Percentiles rank a stretch among this genome's conserved stretches.
These are phyloP conservation scores for Diplotaxis tenuifolia DNA, from an alignment of 345 rosid genomes.

Conservation along the genomic window DNA sequence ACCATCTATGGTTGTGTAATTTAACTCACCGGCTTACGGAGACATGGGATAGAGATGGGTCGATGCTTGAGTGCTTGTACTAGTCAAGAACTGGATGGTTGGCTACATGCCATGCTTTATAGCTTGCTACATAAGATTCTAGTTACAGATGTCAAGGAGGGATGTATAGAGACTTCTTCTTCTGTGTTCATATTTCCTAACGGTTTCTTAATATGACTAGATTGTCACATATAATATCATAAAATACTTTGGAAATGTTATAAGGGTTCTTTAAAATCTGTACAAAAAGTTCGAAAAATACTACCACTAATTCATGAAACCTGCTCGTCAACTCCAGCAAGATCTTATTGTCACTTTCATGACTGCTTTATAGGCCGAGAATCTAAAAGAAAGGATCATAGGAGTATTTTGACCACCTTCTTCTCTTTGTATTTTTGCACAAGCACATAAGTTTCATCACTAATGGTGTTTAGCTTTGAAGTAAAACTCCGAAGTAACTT, in stretches of 20 bases:
- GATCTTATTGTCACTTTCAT: background rate
- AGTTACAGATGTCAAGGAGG: background rate
- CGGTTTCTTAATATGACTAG: background rate
- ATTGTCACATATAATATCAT: background rate
- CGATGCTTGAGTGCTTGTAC: background rate
- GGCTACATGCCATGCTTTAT: background rate
- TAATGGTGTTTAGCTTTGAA: background rate
- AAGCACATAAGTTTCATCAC: background rate
- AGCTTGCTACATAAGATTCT: slow-evolving; percentile 2
- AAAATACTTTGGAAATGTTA: background rate
- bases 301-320: background rate
- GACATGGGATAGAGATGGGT: slow-evolving; percentile 1
- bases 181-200: background rate
- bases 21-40: background rate
- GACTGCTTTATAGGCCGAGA: background rate
- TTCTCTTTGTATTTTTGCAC: background rate
- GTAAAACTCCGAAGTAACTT: background rate
- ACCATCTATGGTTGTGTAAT: background rate
- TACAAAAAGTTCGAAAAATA: background rate
- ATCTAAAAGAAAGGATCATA: background rate
- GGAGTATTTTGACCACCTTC: background rate
- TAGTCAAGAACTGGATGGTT: background rate
- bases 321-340: background rate
- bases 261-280: background rate
- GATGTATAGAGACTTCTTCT: background rate